Base-by-base conservation (phyloP, 306 rosid species). In the Carpinus fangiana region DNA sequence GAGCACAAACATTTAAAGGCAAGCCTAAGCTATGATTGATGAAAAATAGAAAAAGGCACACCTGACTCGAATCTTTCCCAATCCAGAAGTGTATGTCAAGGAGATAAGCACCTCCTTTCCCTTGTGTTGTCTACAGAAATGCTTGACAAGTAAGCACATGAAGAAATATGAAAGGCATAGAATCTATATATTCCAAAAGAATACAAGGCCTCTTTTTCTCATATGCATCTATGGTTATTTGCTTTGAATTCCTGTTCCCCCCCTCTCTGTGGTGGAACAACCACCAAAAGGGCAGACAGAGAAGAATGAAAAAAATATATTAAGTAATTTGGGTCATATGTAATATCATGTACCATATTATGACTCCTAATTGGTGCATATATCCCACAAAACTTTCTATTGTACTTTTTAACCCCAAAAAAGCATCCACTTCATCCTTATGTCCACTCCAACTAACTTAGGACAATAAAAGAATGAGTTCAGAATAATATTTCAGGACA, bases 31-130 rank as follows among this genome's bases (percentile, higher is more conserved):
- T 46, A 65, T 13, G 70, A 78, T 45, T 47, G 55, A 76, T 38
- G 79, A 50, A 86, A 74, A 64, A 72, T 52, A 77, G 73, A 71
- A 77, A 59, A n/a, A 83, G 76, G 78, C 78, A 66, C 70, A 93
- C 99, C 96, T 93, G 98, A 87, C 98, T 96, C 54, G 99, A 89
- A 84, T 96, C 99, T 88, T 86, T 96, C 87, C 99, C 99, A 89
- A 96, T 79, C 99, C 99, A 96, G 82, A 96, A 96, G 91, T 96
- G 99, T 73, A 96, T 89, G 77, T 96, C 99, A 82, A 80, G 87
- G 10, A 89, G 82, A 82, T 88, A 90, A 83, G 91, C 72, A 10
- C 99, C 97, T 60, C 98, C 99, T 90, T 83, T 96, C 85, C 91
- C 92, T 84, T 93, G 99, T 67, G 96, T 74, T 73, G 96, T 91